Percentiles rank a stretch among this genome's conserved stretches.
phyloP scores from a whole-genome alignment of 2,329 filamentous ascomycete genomes.

The Sporothrix inflata region DNA sequence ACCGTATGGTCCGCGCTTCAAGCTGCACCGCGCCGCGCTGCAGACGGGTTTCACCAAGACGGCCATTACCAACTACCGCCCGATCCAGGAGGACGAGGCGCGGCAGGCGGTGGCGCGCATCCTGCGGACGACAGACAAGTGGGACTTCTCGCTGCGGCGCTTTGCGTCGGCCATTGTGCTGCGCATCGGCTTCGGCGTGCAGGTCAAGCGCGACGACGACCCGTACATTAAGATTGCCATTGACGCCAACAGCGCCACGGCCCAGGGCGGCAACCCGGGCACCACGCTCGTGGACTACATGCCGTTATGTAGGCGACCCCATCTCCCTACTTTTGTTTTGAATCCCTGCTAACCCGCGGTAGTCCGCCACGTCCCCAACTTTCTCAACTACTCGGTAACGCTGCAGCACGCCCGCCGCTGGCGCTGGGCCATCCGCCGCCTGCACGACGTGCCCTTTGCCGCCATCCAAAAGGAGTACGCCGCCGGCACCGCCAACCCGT shows the following conservation, averaged over 20 bases:
- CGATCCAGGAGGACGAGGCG: constrained; percentile 40
- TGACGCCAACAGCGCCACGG: constrained; percentile 35
- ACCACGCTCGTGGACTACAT: constrained; percentile 53
- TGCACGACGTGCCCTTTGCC: constrained; percentile 50
- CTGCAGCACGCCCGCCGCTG: constrained; percentile 38
- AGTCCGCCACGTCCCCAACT: constrained; percentile 45
- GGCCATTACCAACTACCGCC: constrained; percentile 30
- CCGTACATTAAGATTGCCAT: constrained; percentile 46
- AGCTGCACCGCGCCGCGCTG: constrained; percentile 47
- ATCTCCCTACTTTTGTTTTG: neutral
- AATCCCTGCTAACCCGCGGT: constrained; percentile 26
- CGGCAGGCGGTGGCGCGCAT: constrained; percentile 40
- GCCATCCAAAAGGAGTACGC: constrained; percentile 40
- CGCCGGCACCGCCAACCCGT: constrained; percentile 40
- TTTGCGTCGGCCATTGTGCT: constrained; percentile 49
- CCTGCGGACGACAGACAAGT: constrained; percentile 40
- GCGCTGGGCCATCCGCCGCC: constrained; percentile 42
- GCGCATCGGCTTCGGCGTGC: constrained; percentile 49
- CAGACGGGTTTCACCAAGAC: constrained; percentile 45
- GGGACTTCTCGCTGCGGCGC: constrained; percentile 43
- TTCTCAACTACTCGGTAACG: constrained; percentile 28
- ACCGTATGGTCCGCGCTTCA: constrained; percentile 46
- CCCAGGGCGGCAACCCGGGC: constrained; percentile 40
- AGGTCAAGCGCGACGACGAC: constrained; percentile 43
- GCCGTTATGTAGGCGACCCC: constrained; percentile 38